A percentile compares a stretch with the other conserved stretches of the same genome.
These are phyloP conservation scores for Raffaelea ambrosiae DNA, from an alignment of 2,329 filamentous ascomycete genomes.

Conservation along the genomic window DNA sequence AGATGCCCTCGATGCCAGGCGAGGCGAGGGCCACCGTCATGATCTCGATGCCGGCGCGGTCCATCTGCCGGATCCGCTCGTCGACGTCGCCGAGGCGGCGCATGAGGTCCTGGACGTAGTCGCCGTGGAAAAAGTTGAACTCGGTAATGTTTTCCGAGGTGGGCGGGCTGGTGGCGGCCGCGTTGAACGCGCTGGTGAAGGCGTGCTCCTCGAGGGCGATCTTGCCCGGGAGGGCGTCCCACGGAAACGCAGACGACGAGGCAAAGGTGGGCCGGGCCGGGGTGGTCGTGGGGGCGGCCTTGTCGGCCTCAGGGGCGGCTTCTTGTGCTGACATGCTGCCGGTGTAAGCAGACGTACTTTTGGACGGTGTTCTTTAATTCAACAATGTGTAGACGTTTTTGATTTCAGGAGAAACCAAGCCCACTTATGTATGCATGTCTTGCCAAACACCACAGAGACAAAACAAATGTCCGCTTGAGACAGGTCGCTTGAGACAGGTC, in stretches of 20 bases:
- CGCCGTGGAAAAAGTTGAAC: conserved; percentile 5
- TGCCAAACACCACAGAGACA: no score
- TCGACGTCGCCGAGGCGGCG: conserved; percentile 6
- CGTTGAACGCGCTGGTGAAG: not conserved
- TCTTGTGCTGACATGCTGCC: no score
- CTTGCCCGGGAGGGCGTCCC: not conserved
- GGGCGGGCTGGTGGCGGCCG: not conserved
- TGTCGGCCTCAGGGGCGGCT: no score
- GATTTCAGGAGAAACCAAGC: no score
- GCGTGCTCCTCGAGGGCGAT: not conserved
- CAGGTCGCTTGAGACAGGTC: no score
- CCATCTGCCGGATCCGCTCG: conserved; percentile 10
- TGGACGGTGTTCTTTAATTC: no score
- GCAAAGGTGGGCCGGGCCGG: no score
- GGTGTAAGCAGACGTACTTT: no score
- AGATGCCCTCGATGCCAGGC: conserved; percentile 15
- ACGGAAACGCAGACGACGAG: not conserved
- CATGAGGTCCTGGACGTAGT: conserved; percentile 9
- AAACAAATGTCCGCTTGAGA: no score
- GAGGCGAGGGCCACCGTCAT: conserved; percentile 7
- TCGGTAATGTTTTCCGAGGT: not conserved
- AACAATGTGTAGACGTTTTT: no score
- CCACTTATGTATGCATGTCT: no score
- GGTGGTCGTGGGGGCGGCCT: no score
- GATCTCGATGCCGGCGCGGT: conserved; percentile 11